These are phyloP conservation scores for Claviceps spartinae DNA, from an alignment of 2,329 filamentous ascomycete species.

Conservation along the genomic window DNA sequence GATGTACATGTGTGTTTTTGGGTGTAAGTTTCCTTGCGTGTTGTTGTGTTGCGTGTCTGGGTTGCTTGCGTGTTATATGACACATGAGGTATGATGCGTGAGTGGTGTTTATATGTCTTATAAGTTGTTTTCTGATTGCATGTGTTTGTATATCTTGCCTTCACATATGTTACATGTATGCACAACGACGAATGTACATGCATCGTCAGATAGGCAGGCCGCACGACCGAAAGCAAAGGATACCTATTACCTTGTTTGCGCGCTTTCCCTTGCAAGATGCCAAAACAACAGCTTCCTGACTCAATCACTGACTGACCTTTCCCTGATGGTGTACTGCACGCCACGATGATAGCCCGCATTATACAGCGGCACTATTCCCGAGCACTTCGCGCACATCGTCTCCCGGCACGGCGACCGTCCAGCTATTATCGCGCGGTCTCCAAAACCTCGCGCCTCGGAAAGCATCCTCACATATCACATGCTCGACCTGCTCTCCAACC, in stretches of 20 bases:
- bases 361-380: conserved; percentile 52
- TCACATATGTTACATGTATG: too few species aligned
- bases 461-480: conserved; percentile 57
- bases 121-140: not conserved
- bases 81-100: too few species aligned
- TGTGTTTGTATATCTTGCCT: too few species aligned
- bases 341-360: conserved; percentile 43
- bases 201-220: too few species aligned
- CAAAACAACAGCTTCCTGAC: too few species aligned
- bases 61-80: too few species aligned
- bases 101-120: not conserved
- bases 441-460: conserved; percentile 33
- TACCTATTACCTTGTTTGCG: too few species aligned
- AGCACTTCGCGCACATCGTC: conserved; percentile 58
- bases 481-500: conserved; percentile 65
- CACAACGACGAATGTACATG: too few species aligned
- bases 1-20: too few species aligned
- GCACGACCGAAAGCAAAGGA: too few species aligned
- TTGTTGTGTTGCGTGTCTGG: not conserved
- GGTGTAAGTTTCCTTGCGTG: not conserved
- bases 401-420: conserved; percentile 48
- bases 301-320: not conserved
- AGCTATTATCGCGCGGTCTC: conserved; percentile 38
- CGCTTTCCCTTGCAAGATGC: too few species aligned
- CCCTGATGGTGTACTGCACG: not conserved